Conservation (phyloP, 2,329 filamentous ascomycete species). For the Sporothrix mexicana region DNA sequence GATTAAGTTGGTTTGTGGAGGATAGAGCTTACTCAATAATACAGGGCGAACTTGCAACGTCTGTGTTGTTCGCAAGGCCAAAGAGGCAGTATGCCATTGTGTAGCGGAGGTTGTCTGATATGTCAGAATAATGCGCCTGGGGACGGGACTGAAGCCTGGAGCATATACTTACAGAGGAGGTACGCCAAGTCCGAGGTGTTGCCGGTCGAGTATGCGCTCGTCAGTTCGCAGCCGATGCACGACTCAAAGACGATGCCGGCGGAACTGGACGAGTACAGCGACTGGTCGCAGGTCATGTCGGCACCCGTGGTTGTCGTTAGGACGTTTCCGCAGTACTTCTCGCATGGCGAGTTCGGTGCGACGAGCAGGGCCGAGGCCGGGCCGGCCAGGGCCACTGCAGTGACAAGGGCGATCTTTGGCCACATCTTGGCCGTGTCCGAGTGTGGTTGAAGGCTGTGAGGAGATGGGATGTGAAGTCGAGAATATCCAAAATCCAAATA, state of each 20-base stretch:
- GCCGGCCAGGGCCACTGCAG: conserved; percentile 35
- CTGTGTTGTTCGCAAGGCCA: conserved; percentile 52
- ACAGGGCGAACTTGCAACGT: conserved; percentile 54
- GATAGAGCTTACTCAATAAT: conserved; percentile 55
- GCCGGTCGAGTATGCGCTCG: conserved; percentile 51
- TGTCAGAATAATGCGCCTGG: neutral
- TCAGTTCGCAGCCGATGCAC: conserved; percentile 59
- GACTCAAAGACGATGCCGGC: conserved; percentile 57
- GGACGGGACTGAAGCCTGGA: no score
- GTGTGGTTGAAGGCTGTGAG: neutral
- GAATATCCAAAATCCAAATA: conserved; percentile 2
- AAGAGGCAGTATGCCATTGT: conserved; percentile 62
- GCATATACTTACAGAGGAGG: conserved; percentile 57
- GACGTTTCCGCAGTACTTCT: conserved; percentile 59
- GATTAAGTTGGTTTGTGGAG: neutral
- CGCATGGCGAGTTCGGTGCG: conserved; percentile 56
- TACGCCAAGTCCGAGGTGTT: conserved; percentile 59
- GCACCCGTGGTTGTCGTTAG: conserved; percentile 52
- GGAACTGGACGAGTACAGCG: conserved; percentile 46
- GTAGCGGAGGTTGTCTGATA: conserved; percentile 64
- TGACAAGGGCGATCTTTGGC: conserved; percentile 36
- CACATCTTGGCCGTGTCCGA: conserved; percentile 31
- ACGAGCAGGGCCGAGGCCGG: conserved; percentile 49
- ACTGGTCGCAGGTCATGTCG: conserved; percentile 57
- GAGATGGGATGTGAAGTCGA: neutral